These are phyloP conservation scores for Avena sativa DNA, from an alignment of 176 grass and related monocot genomes.

Conservation along the genomic window DNA sequence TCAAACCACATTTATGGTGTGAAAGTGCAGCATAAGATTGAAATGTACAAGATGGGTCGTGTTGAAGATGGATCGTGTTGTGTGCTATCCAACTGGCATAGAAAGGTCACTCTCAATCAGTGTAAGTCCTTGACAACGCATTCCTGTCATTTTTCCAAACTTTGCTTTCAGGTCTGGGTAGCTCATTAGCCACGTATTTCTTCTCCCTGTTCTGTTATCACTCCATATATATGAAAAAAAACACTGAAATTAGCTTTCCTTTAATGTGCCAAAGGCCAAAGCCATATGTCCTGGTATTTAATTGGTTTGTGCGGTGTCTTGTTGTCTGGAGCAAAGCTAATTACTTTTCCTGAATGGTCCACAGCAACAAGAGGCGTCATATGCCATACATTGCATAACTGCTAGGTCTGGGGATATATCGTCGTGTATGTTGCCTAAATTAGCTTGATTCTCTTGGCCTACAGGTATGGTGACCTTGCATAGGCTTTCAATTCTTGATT, in stretches of 20 bases:
- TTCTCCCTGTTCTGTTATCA: neutral
- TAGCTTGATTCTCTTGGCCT: conserved; percentile 21
- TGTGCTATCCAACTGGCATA: conserved; percentile 14
- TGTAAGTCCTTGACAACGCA: conserved; percentile 30
- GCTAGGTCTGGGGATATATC: conserved; percentile 18
- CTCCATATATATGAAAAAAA: neutral
- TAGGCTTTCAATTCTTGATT: conserved; percentile 22
- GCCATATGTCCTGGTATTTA: neutral
- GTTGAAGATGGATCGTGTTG: neutral
- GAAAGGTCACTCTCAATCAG: conserved; percentile 1
- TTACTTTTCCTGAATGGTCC: neutral
- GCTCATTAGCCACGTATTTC: conserved; percentile 4
- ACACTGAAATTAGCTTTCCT: neutral
- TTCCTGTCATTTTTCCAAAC: neutral
- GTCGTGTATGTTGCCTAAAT: neutral
- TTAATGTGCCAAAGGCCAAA: conserved; percentile 1
- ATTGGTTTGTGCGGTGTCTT: neutral
- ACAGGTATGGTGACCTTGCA: neutral
- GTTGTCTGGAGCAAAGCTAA: neutral
- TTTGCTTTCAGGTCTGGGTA: conserved; percentile 32
- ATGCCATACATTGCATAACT: neutral
- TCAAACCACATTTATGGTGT: conserved; percentile 27
- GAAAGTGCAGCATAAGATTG: conserved; percentile 20
- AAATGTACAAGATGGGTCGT: conserved; percentile 18
- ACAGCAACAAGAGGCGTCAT: neutral